Percentiles rank a stretch among this genome's conserved stretches.
Conservation (phyloP, 2,329 filamentous ascomycete species). For the Phaeosphaeria sp. region DNA sequence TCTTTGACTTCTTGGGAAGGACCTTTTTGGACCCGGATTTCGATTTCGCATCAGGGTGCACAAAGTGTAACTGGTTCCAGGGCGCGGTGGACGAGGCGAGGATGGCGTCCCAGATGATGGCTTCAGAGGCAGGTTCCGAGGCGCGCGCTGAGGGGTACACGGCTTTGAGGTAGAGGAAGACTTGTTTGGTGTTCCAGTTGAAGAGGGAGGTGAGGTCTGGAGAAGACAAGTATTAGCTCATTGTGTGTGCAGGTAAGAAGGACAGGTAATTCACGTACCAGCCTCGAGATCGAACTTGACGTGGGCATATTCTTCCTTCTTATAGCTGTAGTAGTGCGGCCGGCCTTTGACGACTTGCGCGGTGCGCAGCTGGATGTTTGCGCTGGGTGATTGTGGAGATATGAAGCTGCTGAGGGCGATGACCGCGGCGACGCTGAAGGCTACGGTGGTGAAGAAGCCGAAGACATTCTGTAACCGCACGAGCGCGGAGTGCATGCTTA, state of each 20-base stretch:
- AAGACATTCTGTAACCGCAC: constrained; percentile 91
- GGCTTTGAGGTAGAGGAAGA: constrained; percentile 95
- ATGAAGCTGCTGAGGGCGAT: constrained; percentile 82
- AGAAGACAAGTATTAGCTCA: neutral
- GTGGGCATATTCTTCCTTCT: constrained; percentile 94
- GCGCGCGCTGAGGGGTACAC: constrained; percentile 62
- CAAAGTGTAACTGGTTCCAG: constrained; percentile 58
- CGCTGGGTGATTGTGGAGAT: constrained; percentile 70
- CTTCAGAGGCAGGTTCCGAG: constrained; percentile 59
- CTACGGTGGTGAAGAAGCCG: constrained; percentile 96
- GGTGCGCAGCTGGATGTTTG: constrained; percentile 71
- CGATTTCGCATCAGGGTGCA: constrained; percentile 65
- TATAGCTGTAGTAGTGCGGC: constrained; percentile 92
- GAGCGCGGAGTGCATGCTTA: constrained; percentile 81
- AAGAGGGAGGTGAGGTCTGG: constrained; percentile 87
- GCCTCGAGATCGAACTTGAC: constrained; percentile 93
- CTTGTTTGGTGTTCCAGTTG: constrained; percentile 99
- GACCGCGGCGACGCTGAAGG: constrained; percentile 77
- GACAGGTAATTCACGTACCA: constrained; percentile 48
- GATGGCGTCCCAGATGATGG: constrained; percentile 95
- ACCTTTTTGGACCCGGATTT: constrained; percentile 9
- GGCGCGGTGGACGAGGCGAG: constrained; percentile 75
- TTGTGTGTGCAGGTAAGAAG: neutral
- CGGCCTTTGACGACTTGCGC: constrained; percentile 89
- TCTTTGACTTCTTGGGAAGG: constrained; percentile 47